These are phyloP conservation scores for Ambrosiella xylebori DNA, from an alignment of 2,329 filamentous ascomycete species.

Conservation along the genomic window DNA sequence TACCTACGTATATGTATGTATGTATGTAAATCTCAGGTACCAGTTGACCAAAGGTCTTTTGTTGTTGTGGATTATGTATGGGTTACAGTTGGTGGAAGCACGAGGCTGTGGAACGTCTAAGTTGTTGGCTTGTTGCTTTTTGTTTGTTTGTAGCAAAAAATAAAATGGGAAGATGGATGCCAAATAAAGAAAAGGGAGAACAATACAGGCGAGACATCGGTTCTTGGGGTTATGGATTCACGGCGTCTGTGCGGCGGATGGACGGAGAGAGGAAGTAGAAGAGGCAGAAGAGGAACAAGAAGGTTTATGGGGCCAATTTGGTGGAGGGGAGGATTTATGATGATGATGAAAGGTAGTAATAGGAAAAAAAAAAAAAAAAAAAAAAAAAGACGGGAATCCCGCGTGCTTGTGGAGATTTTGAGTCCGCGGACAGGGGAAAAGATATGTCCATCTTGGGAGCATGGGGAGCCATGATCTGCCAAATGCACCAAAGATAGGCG, in stretches of 20 bases:
- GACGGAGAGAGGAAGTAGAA: background rate
- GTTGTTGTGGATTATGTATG: no score
- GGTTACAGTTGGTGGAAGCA: no score
- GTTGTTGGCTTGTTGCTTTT: no score
- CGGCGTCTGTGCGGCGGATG: background rate
- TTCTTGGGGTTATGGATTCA: background rate
- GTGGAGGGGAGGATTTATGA: background rate
- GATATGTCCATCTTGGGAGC: background rate
- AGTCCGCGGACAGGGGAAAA: background rate
- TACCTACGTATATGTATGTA: background rate
- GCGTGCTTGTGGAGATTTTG: background rate
- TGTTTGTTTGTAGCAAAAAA: no score
- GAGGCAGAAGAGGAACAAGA: background rate
- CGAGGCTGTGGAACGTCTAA: no score
- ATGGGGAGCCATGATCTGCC: background rate
- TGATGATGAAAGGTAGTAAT: background rate
- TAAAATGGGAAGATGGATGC: no score
- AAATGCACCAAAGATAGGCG: no score
- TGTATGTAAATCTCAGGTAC: background rate
- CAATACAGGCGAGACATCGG: background rate
- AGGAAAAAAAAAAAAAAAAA: background rate
- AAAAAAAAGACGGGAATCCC: background rate
- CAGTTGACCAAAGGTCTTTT: no score
- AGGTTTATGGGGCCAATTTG: background rate
- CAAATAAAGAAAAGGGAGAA: background rate